Evolutionary conservation across 345 rosid species (phyloP).

Genomic region (Hibiscus syriacus): DNA sequence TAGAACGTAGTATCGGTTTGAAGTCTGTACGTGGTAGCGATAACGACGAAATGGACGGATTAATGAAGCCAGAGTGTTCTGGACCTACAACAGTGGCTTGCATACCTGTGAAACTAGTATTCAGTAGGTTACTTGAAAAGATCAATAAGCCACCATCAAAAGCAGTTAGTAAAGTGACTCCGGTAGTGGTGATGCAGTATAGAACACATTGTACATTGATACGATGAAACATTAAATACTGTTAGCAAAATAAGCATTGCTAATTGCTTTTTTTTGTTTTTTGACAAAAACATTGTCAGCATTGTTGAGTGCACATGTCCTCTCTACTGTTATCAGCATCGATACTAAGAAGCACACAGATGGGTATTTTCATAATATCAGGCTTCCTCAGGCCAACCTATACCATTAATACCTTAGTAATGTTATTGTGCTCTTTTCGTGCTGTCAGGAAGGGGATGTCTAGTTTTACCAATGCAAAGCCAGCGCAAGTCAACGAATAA

Average conservation of each 20-base stretch:
- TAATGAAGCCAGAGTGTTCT: conserved; percentile 54
- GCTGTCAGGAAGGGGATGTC: too few species aligned
- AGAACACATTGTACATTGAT: conserved; percentile 25
- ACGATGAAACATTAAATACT: conserved; percentile 13
- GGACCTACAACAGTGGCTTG: conserved; percentile 90
- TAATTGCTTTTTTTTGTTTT: conserved; percentile 21
- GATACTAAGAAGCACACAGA: too few species aligned
- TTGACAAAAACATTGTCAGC: not conserved
- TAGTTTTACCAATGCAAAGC: too few species aligned
- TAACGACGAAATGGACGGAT: conserved; percentile 38
- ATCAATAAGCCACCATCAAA: conserved; percentile 90
- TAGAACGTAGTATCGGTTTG: conserved; percentile 30
- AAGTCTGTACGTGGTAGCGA: conserved; percentile 24
- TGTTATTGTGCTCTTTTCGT: too few species aligned
- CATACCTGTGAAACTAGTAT: conserved; percentile 92
- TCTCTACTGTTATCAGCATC: too few species aligned
- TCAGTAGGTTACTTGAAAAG: conserved; percentile 97
- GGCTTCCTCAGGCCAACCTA: too few species aligned
- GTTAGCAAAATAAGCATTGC: conserved; percentile 22
- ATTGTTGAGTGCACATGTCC: not conserved
- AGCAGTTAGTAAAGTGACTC: conserved; percentile 35
- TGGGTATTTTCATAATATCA: too few species aligned
- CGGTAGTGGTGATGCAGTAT: conserved; percentile 31
- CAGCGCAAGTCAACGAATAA: too few species aligned
- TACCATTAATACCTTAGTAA: too few species aligned